Base-by-base conservation (phyloP, 306 rosid species). In the Gillenia trifoliata region DNA sequence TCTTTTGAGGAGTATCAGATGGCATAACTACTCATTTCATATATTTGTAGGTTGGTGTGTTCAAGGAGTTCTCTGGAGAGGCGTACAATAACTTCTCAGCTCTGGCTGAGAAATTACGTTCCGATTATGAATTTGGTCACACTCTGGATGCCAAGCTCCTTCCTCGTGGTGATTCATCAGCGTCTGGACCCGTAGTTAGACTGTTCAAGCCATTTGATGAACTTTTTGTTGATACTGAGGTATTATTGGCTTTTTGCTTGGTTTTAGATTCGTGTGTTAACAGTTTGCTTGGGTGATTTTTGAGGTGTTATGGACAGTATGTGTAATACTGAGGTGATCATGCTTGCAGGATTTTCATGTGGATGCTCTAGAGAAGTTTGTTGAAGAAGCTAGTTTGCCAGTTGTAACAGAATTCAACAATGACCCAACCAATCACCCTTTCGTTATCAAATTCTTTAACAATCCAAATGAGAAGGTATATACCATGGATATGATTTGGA, bases 121-220 rank as follows among this genome's bases (percentile, higher is more conserved):
- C 98, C 6, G 99, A 95, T 61, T 92, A 87, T 70, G 93, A 85
- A 33, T 89, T 95, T 79, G 99, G 85, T 36, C 99, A 95, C 78
- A 87, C 97, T 71, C 80, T 75, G 78, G 86, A 90, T 79, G 98
- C 92, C 71, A 92, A 92, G 79, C 75, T 81, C 80, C 96, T 95
- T 73, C 99, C 99, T n/a, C 85, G 82, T 33, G 99, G 99, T 67
- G 98, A 90, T 54, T 83, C 93, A 62, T 86, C 98, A 23, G 90
- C 90, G 49, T 29, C 82, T 50, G 96, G 99, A 8, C 99, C 97
- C 6, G 0, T 85, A 6, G 86, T 92, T 80, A 86, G 99, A 78
- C 78, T 95, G 31, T 81, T 95, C 83, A 95, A 95, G 89, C 97
- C 99, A 74, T 95, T 95, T 43, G 99, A 95, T 8, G 99, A 95